Base-by-base conservation (phyloP, 192 early-diverging fungal genomes). In the Coemansia sp. region DNA sequence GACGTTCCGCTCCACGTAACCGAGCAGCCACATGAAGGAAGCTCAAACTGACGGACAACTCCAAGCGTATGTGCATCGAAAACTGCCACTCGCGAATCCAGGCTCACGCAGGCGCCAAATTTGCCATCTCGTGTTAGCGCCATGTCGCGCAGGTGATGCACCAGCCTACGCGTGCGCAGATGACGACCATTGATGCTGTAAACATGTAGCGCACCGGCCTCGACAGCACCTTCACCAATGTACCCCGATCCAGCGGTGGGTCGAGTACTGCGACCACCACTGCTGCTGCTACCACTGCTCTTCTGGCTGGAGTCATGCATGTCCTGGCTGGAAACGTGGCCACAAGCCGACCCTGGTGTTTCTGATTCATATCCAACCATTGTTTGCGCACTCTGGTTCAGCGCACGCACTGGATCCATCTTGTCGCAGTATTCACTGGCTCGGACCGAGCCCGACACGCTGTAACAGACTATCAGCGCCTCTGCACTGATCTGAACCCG, bases 21-120 rank as follows among this genome's bases (percentile, higher is more conserved):
- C 0, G 75, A 77, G 62, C 65, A 72, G 15, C 75, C 75, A 38
- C 75, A 65, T 12, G 69, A 60, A 4, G 75, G 75, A 23, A 77
- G 75, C 59, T 77, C 75, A 57, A 77, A 77, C 62, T 77, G 75
- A 17, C 75, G 68, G 17, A 77, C 69, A 5, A 77, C 48, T 19
- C 69, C 59, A 6, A 77, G 54, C 5, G 75, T 65, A 24, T 62
- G 53, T 4, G 61, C 59, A 41, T 72, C 69, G 41, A 77, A 77
- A 0, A 77, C 59, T 9, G 75, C 75, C 53, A 77, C 75, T 6
- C 69, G 75, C 57, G 75, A 67, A 48, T 77, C 70, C 5, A 32
- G 29, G 66, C 69, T 77, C n/a, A 77, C 75, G 21, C 65, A 71
- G 5, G 62, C 75, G 19, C 75, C 75, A 53, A 48, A 77, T 17